A percentile compares a stretch with the other conserved stretches of the same genome.
These are phyloP conservation scores for Daldinia sp. DNA, from an alignment of 2,329 filamentous ascomycete genomes.

Conservation along the genomic window DNA sequence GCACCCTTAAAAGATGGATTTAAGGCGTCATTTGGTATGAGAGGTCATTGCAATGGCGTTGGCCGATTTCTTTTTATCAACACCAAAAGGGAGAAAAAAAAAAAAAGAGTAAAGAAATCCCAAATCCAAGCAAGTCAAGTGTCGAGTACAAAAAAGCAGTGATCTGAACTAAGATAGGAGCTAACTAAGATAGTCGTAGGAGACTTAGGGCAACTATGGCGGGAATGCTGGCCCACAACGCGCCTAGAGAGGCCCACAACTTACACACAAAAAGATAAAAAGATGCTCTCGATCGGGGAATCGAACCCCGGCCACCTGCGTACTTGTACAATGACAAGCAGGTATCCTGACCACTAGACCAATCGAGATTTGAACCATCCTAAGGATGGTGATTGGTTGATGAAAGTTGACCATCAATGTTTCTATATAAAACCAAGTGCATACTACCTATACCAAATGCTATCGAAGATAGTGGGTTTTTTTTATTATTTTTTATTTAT, in stretches of 20 bases:
- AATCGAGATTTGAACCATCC: slow-evolving; percentile 25
- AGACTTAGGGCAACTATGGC: not conserved
- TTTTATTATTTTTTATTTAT: too few relatives aligned
- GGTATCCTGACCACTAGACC: slow-evolving; percentile 40
- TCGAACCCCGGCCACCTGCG: slow-evolving; percentile 47
- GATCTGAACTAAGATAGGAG: too few relatives aligned
- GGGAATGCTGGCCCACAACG: not conserved
- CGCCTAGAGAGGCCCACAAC: not conserved
- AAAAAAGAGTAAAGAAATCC: too few relatives aligned
- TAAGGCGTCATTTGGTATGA: too few relatives aligned
- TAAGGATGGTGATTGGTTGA: not conserved
- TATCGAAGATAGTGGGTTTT: too few relatives aligned
- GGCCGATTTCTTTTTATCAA: too few relatives aligned
- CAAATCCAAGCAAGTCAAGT: too few relatives aligned
- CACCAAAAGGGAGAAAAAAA: too few relatives aligned
- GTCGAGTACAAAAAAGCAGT: too few relatives aligned
- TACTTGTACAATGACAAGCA: slow-evolving; percentile 32
- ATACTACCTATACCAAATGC: too few relatives aligned
- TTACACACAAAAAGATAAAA: not conserved
- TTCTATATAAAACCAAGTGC: not conserved
- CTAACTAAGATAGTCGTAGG: not conserved
- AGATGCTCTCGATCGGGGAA: slow-evolving; percentile 48
- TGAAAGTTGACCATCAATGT: not conserved
- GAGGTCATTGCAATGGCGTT: too few relatives aligned
- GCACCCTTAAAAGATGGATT: too few relatives aligned